Evolutionary conservation across 768 basidiomycete genomes (phyloP).

Genomic region (Boletus rufocinnamomeus): DNA sequence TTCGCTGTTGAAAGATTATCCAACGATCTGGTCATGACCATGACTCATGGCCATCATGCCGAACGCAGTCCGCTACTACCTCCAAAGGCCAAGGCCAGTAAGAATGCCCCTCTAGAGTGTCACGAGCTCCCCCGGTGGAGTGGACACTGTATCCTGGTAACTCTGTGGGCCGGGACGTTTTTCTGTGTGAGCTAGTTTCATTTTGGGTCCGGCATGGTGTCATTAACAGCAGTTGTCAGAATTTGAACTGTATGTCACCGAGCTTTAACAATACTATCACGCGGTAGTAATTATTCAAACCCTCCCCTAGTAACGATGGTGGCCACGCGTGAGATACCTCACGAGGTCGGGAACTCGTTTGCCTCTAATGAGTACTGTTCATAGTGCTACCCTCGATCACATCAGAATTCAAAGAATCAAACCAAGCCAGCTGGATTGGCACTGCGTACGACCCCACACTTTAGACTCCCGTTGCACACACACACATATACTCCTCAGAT

Average conservation of each 20-base stretch:
- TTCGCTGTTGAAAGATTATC: neutral
- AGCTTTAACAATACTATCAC: neutral
- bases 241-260: slow-evolving; percentile 13
- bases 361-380: neutral
- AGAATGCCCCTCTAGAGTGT: slow-evolving; percentile 40
- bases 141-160: slow-evolving; percentile 60
- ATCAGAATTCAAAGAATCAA: slow-evolving; percentile 28
- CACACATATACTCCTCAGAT: neutral
- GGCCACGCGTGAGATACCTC: slow-evolving; percentile 18
- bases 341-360: neutral
- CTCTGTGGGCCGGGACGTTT: slow-evolving; percentile 68
- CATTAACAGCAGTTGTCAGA: slow-evolving; percentile 1
- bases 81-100: neutral
- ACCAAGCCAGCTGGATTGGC: slow-evolving; percentile 31
- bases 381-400: slow-evolving; percentile 19
- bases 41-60: neutral
- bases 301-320: slow-evolving; percentile 23
- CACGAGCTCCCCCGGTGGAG: slow-evolving; percentile 58
- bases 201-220: neutral
- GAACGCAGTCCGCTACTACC: slow-evolving; percentile 33
- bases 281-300: neutral
- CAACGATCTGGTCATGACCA: neutral
- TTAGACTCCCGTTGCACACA: too few species aligned
- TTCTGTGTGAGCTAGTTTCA: slow-evolving; percentile 52
- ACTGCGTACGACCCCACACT: slow-evolving; percentile 15